These are phyloP conservation scores for Phytophthora agathidicida DNA, from an alignment of 352 stramenopile genomes.

Conservation along the genomic window DNA sequence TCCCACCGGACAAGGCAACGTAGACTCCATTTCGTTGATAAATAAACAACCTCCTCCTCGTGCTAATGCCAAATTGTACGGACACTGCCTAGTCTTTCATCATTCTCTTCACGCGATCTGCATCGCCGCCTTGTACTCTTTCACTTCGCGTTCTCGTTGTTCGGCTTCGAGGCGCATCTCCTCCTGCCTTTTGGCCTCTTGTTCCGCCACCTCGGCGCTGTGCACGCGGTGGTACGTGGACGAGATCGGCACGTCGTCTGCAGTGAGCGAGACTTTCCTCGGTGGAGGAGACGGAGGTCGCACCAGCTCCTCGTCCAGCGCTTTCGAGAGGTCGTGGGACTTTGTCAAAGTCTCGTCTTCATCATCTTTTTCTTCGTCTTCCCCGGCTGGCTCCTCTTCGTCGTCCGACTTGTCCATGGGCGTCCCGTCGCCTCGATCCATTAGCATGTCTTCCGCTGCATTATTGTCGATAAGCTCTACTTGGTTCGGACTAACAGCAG, in stretches of 20 bases:
- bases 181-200: conserved; percentile 47
- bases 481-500: conserved; percentile 9
- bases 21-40: conserved; percentile 15
- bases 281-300: conserved; percentile 12
- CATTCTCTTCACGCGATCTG: conserved; percentile 1
- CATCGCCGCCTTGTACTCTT: conserved; percentile 67
- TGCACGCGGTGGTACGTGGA: conserved; percentile 81
- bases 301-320: background rate
- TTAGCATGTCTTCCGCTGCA: conserved; percentile 36
- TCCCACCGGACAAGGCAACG: background rate
- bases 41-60: conserved; percentile 7
- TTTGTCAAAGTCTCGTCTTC: no score
- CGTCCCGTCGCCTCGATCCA: conserved; percentile 40
- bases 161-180: conserved; percentile 57
- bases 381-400: conserved; percentile 28
- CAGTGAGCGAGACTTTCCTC: conserved; percentile 33
- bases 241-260: conserved; percentile 74
- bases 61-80: background rate
- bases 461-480: background rate
- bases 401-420: conserved; percentile 40
- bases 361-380: background rate
- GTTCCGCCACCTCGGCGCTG: conserved; percentile 52
- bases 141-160: conserved; percentile 57
- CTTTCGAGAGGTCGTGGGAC: no score
- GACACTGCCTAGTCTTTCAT: no score